Conservation (phyloP, 2,329 filamentous ascomycete genomes). For the Bipolaris sorokiniana region DNA sequence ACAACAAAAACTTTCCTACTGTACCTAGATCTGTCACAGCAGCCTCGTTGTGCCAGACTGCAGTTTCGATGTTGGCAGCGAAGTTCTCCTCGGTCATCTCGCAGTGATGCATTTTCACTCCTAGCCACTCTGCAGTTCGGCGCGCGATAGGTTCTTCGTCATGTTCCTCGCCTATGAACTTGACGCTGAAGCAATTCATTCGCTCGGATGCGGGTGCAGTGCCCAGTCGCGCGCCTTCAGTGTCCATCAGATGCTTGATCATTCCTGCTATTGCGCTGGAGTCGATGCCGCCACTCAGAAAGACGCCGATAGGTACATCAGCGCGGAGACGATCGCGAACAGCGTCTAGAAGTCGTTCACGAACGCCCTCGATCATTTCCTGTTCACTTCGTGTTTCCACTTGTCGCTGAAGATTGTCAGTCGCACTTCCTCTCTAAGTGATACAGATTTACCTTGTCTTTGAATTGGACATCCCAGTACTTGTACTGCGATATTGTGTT, state of each 20-base stretch:
- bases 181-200: conserved; percentile 59
- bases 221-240: conserved; percentile 55
- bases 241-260: conserved; percentile 53
- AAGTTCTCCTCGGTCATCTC: conserved; percentile 51
- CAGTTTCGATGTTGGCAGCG: conserved; percentile 53
- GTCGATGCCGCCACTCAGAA: conserved; percentile 64
- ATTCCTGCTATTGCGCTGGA: conserved; percentile 65
- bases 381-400: conserved; percentile 55
- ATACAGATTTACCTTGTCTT: conserved; percentile 54
- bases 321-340: conserved; percentile 61
- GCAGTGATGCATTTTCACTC: conserved; percentile 53
- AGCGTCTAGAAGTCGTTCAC: conserved; percentile 58
- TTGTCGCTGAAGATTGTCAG: conserved; percentile 13
- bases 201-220: conserved; percentile 43
- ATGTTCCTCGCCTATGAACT: conserved; percentile 57
- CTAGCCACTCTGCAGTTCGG: conserved; percentile 57
- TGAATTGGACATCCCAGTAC: conserved; percentile 63
- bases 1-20: conserved; percentile 60
- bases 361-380: conserved; percentile 59
- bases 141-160: conserved; percentile 52
- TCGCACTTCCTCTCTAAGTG: background rate
- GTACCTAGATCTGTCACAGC: conserved; percentile 59
- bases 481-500: conserved; percentile 49
- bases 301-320: conserved; percentile 65
- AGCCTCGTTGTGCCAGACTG: conserved; percentile 55